Base-by-base conservation (phyloP, 768 basidiomycete species). In the Boletus rufocinnamomeus region DNA sequence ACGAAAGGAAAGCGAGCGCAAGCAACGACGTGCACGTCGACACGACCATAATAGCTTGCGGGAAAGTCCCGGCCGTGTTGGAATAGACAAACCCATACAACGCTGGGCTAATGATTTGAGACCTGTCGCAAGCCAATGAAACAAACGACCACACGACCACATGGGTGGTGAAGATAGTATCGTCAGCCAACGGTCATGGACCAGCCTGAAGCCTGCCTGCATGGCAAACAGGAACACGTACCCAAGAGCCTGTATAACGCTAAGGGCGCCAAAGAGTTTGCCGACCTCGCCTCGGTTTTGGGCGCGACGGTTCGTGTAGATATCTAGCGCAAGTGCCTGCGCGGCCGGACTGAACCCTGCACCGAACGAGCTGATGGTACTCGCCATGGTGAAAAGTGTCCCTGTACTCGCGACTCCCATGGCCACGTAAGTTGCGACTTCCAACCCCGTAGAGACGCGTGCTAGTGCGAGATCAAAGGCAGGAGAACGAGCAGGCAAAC, bases 211-310 rank as follows among this genome's bases (percentile, higher is more conserved):
- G 47, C 10, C 8, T 7, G n/a, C 16, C 2, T 7, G 32, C 23
- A 17, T 17, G 19, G 16, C n/a, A 19, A 46, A 54, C 5, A 23
- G 4, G 10, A 52, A 59, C 21, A 50, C 77, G 47, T 63, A 87
- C 84, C 85, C 79, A 11, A 93, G 67, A 6, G 88, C 84, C 60
- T 89, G 84, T 4, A 93, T 63, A 30, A 95, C 89, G 56, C 87
- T 85, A 57, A 95, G 63, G 4, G 85, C 92, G 14, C 92, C 94
- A 66, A 94, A 95, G 19, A 97, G 76, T 64, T 77, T 80, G 3
- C 93, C 94, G 14, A 80, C 76, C 66, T 93, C 89, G 16, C 77
- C 78, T 0, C 63, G 63, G 38, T 67, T 66, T 43, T 57, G 50
- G 3, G 85, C 82, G 2, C 81, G 82, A 21, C 76, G 75, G n/a